Evolutionary conservation across 2,329 filamentous ascomycete genomes (phyloP), one percentile per base, ranked within the genome.

Genomic region (Apiospora sp.): DNA sequence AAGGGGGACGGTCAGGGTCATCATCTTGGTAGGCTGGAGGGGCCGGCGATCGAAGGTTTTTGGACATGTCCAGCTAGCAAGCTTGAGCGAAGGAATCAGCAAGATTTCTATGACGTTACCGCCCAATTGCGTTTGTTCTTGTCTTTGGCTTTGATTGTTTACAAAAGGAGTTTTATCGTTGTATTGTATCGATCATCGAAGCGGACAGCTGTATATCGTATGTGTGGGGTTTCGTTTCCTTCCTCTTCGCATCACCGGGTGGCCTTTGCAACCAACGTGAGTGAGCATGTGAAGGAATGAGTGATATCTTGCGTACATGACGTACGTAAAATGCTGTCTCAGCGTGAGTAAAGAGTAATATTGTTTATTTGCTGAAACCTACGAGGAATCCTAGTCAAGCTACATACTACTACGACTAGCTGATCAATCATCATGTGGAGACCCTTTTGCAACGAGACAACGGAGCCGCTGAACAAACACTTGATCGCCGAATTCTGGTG

Each of bases 71-170:
- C 44, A 43, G 67, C 41, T 68, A 68, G 43, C 67, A 68, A 68
- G 67, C 67, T 34, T 68, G 67, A 68, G 67, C 67, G 67, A 68
- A 48, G 58, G 58, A 48, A 68, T 68, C 41, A 68, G 41, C 44
- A 27, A 27, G 67, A 68, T 68, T 68, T 68, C 44, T 44, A 68
- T 68, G 58, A 64, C 58, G 58, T 64, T 64, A 64, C 58, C 58
- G 58, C 58, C 58, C 58, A 64, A 64, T 7, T 41, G 43, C 67
- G 67, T n/a, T 68, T 48, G 67, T 48, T 48, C 41, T 68, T 68
- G 41, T 68, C 67, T 48, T 68, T 68, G 67, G 67, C 67, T 48
- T 68, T 68, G 67, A 46, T 68, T 68, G 41, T 68, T 68, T 27
- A 68, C 67, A 68, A 68, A 68, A 48, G 41, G 67, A 48, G 41